These are phyloP conservation scores for Trichoderma afroharzianum DNA, from an alignment of 2,329 filamentous ascomycete species.

Conservation along the genomic window DNA sequence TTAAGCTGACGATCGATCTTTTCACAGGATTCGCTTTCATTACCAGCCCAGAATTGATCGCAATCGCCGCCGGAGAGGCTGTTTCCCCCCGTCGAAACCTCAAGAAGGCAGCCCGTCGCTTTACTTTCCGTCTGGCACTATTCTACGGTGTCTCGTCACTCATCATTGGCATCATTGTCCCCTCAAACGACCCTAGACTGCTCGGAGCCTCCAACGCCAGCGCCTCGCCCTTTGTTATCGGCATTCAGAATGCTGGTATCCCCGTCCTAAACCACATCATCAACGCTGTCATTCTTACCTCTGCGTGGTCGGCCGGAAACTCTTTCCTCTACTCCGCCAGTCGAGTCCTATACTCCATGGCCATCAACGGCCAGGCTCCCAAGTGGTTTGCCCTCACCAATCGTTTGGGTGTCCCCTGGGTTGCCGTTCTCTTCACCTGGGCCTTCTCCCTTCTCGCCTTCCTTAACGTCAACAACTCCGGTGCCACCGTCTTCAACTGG, in stretches of 20 bases:
- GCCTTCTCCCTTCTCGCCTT: constrained; percentile 64
- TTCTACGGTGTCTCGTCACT: constrained; percentile 63
- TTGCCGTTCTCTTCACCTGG: constrained; percentile 51
- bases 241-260: constrained; percentile 65
- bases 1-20: neutral
- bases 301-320: constrained; percentile 60
- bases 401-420: constrained; percentile 58
- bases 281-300: constrained; percentile 65
- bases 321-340: constrained; percentile 64
- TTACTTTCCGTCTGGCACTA: constrained; percentile 58
- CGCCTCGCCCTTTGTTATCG: constrained; percentile 62
- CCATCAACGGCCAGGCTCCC: constrained; percentile 64
- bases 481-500: constrained; percentile 65
- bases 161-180: constrained; percentile 58
- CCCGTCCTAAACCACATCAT: constrained; percentile 60
- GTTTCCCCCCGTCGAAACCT: constrained; percentile 62
- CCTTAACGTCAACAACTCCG: constrained; percentile 62
- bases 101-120: constrained; percentile 60
- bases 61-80: constrained; percentile 63
- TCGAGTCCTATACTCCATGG: constrained; percentile 66
- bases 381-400: constrained; percentile 57
- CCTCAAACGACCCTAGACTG: constrained; percentile 62
- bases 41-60: constrained; percentile 59
- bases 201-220: constrained; percentile 54
- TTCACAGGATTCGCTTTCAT: constrained; percentile 56